phyloP scores from a whole-genome alignment of 352 stramenopile genomes.

The Globisporangium cederbergense region DNA sequence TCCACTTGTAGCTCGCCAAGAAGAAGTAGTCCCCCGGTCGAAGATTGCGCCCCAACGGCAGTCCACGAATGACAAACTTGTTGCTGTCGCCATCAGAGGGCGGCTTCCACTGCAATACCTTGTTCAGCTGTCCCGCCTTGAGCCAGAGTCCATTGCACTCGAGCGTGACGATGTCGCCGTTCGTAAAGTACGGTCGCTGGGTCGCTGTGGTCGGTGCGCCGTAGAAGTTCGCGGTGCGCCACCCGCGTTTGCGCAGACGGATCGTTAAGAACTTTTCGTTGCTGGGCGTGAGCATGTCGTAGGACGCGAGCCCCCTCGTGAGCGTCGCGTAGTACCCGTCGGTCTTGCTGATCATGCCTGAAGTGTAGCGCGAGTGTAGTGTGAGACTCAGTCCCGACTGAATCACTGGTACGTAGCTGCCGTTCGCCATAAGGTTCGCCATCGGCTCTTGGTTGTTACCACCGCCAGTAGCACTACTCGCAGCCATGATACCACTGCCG shows the following conservation, averaged over 20 bases:
- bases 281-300: slow-evolving; percentile 80
- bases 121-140: slow-evolving; percentile 65
- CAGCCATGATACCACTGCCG: neutral
- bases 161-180: slow-evolving; percentile 84
- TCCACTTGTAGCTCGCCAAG: slow-evolving; percentile 83
- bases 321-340: slow-evolving; percentile 83
- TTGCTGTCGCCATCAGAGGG: slow-evolving; percentile 79
- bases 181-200: slow-evolving; percentile 70
- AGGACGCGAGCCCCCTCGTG: slow-evolving; percentile 58
- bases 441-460: slow-evolving; percentile 11
- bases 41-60: slow-evolving; percentile 70
- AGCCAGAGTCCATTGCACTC: slow-evolving; percentile 88
- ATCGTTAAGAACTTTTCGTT: slow-evolving; percentile 86
- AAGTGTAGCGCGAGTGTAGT: slow-evolving; percentile 57
- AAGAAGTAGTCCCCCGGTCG: slow-evolving; percentile 85
- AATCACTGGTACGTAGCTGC: slow-evolving; percentile 44
- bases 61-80: slow-evolving; percentile 83
- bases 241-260: slow-evolving; percentile 72
- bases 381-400: slow-evolving; percentile 74
- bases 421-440: slow-evolving; percentile 6
- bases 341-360: slow-evolving; percentile 85
- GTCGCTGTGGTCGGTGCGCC: slow-evolving; percentile 27
- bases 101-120: slow-evolving; percentile 85
- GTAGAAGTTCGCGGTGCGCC: slow-evolving; percentile 39
- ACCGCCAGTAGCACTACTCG: neutral